Evolutionary conservation across 1,139 yeast species (phyloP).

Genomic region (Pichia inconspicua): DNA sequence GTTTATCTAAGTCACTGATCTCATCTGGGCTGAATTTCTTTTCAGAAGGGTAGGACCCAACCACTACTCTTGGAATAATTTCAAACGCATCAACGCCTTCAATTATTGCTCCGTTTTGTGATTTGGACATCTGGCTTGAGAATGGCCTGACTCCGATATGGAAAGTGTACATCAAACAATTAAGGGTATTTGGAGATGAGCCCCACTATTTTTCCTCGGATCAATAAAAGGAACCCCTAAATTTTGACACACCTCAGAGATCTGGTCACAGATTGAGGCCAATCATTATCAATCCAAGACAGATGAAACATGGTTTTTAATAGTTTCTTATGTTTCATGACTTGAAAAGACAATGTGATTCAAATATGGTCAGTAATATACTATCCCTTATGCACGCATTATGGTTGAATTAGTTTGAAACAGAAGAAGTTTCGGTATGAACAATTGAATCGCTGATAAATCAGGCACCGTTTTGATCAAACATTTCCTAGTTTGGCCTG

Average conservation of each 20-base stretch:
- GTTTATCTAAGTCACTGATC: not conserved
- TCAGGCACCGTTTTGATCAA: not conserved
- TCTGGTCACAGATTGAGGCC: too few relatives aligned
- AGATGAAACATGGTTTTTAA: not conserved
- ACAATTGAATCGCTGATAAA: not conserved
- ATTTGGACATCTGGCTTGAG: not conserved
- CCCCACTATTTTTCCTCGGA: not conserved
- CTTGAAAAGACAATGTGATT: not conserved
- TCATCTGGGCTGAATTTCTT: not conserved
- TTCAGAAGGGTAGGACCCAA: constrained; percentile 10
- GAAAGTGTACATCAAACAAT: too few relatives aligned
- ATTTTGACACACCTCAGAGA: too few relatives aligned
- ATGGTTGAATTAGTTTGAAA: not conserved
- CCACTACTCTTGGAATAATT: constrained; percentile 6
- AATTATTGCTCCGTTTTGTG: not conserved
- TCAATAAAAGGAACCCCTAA: too few relatives aligned
- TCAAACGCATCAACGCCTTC: constrained; percentile 4
- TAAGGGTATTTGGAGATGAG: not conserved
- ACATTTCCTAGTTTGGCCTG: not conserved
- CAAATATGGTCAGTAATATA: not conserved
- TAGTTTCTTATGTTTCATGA: not conserved
- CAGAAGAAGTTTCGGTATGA: not conserved
- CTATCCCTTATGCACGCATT: not conserved
- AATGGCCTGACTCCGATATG: not conserved
- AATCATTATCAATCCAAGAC: too few relatives aligned